phyloP scores from a whole-genome alignment of 2,329 filamentous ascomycete species.

The Colletotrichum cordylinicola region DNA sequence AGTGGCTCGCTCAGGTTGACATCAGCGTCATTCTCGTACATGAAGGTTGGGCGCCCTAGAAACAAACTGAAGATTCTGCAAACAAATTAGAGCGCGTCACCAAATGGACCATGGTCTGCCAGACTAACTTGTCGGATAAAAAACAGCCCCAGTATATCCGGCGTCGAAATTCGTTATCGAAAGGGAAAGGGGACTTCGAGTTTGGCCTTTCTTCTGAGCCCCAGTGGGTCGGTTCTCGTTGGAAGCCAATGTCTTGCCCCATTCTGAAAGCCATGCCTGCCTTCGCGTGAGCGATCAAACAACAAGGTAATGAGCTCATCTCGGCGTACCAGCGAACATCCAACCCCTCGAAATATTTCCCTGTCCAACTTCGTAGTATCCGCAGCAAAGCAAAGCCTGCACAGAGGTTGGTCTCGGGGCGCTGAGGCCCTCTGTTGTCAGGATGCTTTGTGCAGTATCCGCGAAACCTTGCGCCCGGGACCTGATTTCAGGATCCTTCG shows the following conservation, averaged over 20 bases:
- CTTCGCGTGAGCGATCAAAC: neutral
- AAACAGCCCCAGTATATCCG: slow-evolving; percentile 36
- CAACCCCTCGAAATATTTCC: slow-evolving; percentile 32
- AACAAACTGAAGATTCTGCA: slow-evolving; percentile 21
- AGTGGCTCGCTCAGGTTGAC: slow-evolving; percentile 3
- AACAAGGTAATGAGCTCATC: slow-evolving; percentile 5
- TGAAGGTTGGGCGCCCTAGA: slow-evolving; percentile 21
- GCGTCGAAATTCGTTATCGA: slow-evolving; percentile 30
- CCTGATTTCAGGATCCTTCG: slow-evolving; percentile 7
- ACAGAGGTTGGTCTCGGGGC: slow-evolving; percentile 28
- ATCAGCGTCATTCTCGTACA: slow-evolving; percentile 21
- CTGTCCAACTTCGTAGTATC: slow-evolving; percentile 31
- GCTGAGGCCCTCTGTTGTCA: slow-evolving; percentile 25
- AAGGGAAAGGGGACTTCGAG: slow-evolving; percentile 2
- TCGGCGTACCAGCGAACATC: slow-evolving; percentile 16
- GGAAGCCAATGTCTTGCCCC: slow-evolving; percentile 34
- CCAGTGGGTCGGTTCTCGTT: slow-evolving; percentile 30
- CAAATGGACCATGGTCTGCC: rapidly evolving
- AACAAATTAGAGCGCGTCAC: rapidly evolving
- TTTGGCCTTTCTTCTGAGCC: slow-evolving; percentile 22
- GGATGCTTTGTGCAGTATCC: slow-evolving; percentile 28
- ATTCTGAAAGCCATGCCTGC: slow-evolving; percentile 36
- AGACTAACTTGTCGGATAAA: slow-evolving; percentile 27
- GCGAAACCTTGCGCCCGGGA: slow-evolving; percentile 19
- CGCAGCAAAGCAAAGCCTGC: slow-evolving; percentile 30